Evolutionary conservation across 2,329 filamentous ascomycete genomes (phyloP).

Genomic region (Mycosphaerelloides madeirae): DNA sequence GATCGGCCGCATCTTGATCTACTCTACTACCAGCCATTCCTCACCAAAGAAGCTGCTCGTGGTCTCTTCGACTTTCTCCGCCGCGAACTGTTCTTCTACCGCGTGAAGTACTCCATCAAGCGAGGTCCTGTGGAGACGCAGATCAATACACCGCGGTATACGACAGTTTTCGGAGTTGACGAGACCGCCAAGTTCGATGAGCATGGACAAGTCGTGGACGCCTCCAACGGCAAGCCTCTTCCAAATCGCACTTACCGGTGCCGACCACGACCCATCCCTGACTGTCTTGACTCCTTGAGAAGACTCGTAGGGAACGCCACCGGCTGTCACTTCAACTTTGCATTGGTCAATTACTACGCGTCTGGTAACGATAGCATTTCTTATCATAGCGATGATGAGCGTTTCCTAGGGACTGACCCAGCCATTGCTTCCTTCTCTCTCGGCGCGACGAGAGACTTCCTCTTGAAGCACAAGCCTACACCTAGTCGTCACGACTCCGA

Average conservation of each 20-base stretch:
- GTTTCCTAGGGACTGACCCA: conserved; percentile 65
- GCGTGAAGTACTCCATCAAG: conserved; percentile 53
- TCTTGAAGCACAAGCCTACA: conserved; percentile 71
- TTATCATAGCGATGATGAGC: conserved; percentile 76
- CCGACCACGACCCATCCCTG: conserved; percentile 64
- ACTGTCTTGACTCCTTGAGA: conserved; percentile 62
- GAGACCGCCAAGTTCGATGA: conserved; percentile 58
- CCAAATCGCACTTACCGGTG: conserved; percentile 52
- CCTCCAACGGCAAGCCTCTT: conserved; percentile 38
- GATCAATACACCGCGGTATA: conserved; percentile 59
- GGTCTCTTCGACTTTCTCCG: conserved; percentile 68
- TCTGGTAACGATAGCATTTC: conserved; percentile 70
- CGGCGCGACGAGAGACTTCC: conserved; percentile 67
- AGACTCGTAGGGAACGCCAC: conserved; percentile 61
- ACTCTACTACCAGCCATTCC: conserved; percentile 70
- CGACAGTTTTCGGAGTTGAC: conserved; percentile 58
- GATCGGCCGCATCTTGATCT: conserved; percentile 68
- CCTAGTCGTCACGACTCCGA: conserved; percentile 34
- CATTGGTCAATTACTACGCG: conserved; percentile 80
- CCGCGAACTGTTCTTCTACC: conserved; percentile 62
- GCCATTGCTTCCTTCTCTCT: conserved; percentile 71
- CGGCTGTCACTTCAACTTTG: conserved; percentile 69
- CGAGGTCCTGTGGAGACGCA: conserved; percentile 59
- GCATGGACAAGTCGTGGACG: conserved; percentile 37
- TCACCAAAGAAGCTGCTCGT: conserved; percentile 53